Conservation (phyloP, 164 flowering plant species). For the Aristolochia fimbriata region DNA sequence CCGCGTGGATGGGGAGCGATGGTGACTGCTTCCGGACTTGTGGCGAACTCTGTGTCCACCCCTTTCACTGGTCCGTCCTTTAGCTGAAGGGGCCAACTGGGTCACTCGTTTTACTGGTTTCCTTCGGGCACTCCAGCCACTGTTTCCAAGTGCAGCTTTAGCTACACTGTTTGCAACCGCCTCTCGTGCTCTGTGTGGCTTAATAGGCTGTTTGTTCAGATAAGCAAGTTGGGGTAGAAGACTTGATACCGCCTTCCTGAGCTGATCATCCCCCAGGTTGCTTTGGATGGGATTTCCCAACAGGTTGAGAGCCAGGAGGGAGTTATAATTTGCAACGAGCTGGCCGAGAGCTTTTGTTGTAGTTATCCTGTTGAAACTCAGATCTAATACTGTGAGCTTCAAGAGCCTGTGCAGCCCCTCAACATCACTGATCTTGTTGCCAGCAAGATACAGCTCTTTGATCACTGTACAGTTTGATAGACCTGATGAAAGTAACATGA, state of each 20-base stretch:
- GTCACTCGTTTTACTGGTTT: slow-evolving; percentile 27
- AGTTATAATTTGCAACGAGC: slow-evolving; percentile 76
- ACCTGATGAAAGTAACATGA: slow-evolving; percentile 23
- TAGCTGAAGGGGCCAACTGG: slow-evolving; percentile 26
- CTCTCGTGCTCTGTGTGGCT: slow-evolving; percentile 67
- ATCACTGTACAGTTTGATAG: slow-evolving; percentile 67
- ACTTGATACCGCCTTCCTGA: slow-evolving; percentile 58
- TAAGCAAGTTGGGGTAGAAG: slow-evolving; percentile 75
- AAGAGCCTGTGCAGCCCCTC: slow-evolving; percentile 86
- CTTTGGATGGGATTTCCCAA: slow-evolving; percentile 76
- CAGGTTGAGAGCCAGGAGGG: slow-evolving; percentile 68
- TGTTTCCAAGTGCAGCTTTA: slow-evolving; percentile 64
- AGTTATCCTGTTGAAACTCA: slow-evolving; percentile 91
- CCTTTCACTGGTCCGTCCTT: slow-evolving; percentile 19
- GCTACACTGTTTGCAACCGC: slow-evolving; percentile 47
- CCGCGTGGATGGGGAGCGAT: slow-evolving; percentile 1
- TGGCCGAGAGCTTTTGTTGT: slow-evolving; percentile 81
- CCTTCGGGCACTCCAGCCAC: slow-evolving; percentile 29
- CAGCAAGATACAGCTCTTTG: slow-evolving; percentile 85
- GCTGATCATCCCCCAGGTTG: slow-evolving; percentile 70
- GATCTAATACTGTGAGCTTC: slow-evolving; percentile 74
- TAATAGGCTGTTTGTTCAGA: slow-evolving; percentile 79
- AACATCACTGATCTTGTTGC: slow-evolving; percentile 87
- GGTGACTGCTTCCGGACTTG: slow-evolving; percentile 2
- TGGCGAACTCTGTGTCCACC: slow-evolving; percentile 30